Evolutionary conservation across 2,329 filamentous ascomycete species (phyloP), one percentile per base, ranked within the genome.

Genomic region (Berkeleyomyces basicola): DNA sequence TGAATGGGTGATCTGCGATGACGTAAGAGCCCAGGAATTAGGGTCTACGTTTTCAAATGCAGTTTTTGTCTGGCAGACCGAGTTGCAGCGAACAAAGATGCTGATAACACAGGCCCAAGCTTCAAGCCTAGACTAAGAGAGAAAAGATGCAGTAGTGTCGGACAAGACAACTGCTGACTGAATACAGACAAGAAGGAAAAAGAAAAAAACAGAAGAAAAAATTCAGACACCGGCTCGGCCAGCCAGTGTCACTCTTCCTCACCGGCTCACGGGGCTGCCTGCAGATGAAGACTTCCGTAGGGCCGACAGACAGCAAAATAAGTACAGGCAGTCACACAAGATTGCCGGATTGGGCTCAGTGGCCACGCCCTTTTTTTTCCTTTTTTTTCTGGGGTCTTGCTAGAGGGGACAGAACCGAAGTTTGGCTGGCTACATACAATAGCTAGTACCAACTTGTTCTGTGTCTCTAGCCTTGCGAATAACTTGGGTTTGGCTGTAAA

Each of bases 241-340:
- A 37, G 33, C 39, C 47, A 16, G 31, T 31, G 16, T 31, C 31
- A 31, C 47, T 31, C 11, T 31, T 11, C 23, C 49, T 31, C 36
- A 31, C 51, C 51, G 51, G 51, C 11, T 55, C 7, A 36, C 46
- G 53, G 59, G 44, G 59, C 46, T 55, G 10, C 3, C 33, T 55
- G 33, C 51, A 55, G 23, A 37, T 39, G 33, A 53, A 43, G 61
- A 51, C 43, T 63, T 63, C 61, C 58, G 53, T 59, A 63, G 42
- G 33, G 58, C 55, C 43, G 57, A 49, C 39, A 43, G 37, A 49
- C 31, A 16, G n/a, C 14, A 42, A 39, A 55, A 55, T 39, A 37
- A n/a, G 51, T 37, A 37, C 51, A 55, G 51, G n/a, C 36, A 55
- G 51, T 31, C 36, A 37, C 49, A 53, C 33, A 53, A 53, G n/a